Conservation (phyloP, 2,329 filamentous ascomycete genomes). For the Paecilomyces formosus region DNA sequence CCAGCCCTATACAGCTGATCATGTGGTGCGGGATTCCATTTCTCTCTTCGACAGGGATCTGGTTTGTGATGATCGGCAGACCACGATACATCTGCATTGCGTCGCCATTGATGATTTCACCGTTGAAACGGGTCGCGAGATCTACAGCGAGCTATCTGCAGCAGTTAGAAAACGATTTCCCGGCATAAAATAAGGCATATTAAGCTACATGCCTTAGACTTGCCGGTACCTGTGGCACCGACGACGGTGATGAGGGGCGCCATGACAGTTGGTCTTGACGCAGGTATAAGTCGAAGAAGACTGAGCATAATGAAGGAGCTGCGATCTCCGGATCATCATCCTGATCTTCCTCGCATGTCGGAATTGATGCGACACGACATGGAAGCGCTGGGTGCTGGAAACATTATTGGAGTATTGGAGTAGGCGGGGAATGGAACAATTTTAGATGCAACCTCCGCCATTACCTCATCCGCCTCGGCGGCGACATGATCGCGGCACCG, state of each 20-base stretch:
- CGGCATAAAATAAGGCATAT: neutral
- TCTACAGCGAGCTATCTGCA: conserved; percentile 72
- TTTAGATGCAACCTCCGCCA: neutral
- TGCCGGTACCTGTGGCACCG: conserved; percentile 87
- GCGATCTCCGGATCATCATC: conserved; percentile 5
- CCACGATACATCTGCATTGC: conserved; percentile 97
- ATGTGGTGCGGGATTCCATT: conserved; percentile 81
- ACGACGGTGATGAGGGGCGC: conserved; percentile 70
- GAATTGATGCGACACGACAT: neutral
- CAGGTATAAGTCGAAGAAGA: conserved; percentile 14
- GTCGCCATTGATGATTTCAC: conserved; percentile 94
- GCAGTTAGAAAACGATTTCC: conserved; percentile 14
- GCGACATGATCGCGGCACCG: neutral
- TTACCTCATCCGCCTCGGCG: neutral
- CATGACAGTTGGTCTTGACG: conserved; percentile 18
- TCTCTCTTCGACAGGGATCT: conserved; percentile 68
- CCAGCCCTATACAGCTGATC: conserved; percentile 66
- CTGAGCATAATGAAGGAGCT: conserved; percentile 17
- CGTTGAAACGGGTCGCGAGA: conserved; percentile 72
- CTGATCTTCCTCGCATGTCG: conserved; percentile 3
- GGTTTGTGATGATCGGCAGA: conserved; percentile 91
- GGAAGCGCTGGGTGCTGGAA: neutral
- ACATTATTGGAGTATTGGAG: neutral
- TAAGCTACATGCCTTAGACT: conserved; percentile 63
- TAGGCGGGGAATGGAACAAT: conserved; percentile 1